phyloP scores from a whole-genome alignment of 1,139 yeast species.

The Spathaspora sp. region DNA sequence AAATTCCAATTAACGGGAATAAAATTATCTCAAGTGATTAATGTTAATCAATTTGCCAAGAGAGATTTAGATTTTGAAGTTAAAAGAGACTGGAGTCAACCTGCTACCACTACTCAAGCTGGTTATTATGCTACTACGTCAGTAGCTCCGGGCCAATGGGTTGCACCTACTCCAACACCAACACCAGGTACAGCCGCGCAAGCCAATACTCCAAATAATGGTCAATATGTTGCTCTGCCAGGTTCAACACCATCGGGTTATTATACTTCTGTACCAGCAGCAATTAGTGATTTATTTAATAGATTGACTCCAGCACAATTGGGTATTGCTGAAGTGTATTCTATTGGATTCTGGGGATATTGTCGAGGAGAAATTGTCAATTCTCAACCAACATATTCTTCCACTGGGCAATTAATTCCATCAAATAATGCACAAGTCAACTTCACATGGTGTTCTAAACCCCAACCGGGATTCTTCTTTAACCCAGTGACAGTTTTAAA shows the following conservation, averaged over 20 bases:
- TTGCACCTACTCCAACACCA: conserved; percentile 5
- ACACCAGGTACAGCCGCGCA: conserved; percentile 7
- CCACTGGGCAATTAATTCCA: conserved; percentile 10
- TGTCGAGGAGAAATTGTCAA: conserved; percentile 51
- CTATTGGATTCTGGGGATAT: conserved; percentile 72
- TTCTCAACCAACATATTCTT: conserved; percentile 9
- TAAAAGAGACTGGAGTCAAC: conserved; percentile 7
- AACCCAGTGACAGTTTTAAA: conserved; percentile 53
- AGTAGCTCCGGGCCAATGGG: conserved; percentile 2
- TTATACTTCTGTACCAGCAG: conserved; percentile 14
- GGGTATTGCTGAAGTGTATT: conserved; percentile 62
- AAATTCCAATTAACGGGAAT: conserved; percentile 38
- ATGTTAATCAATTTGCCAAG: conserved; percentile 12
- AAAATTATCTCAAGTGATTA: conserved; percentile 32
- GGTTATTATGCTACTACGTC: not conserved
- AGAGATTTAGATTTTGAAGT: not conserved
- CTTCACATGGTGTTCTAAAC: conserved; percentile 56
- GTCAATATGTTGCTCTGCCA: too few relatives aligned
- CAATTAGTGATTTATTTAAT: conserved; percentile 15
- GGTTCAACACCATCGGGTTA: conserved; percentile 4
- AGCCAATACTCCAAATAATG: too few relatives aligned
- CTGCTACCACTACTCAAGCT: not conserved
- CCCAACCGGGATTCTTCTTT: conserved; percentile 48
- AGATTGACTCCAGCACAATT: conserved; percentile 26
- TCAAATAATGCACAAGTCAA: conserved; percentile 32